Percentiles rank a stretch among this genome's conserved stretches.
phyloP scores from a whole-genome alignment of 2,329 filamentous ascomycete genomes.

The Nothophaeocryptopus gaeumannii region DNA sequence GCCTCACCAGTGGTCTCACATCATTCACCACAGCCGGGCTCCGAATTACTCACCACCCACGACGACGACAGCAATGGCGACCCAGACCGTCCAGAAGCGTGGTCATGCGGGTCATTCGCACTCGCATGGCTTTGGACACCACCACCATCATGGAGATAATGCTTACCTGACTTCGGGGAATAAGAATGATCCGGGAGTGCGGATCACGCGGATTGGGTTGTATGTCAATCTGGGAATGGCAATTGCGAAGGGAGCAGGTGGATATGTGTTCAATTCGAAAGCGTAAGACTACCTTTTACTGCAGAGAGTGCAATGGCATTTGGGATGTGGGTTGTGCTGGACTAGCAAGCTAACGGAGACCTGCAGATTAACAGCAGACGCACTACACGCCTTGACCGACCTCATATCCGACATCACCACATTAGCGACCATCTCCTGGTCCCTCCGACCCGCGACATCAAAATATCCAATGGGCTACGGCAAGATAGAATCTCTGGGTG shows the following conservation, averaged over 20 bases:
- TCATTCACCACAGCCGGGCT: constrained; percentile 29
- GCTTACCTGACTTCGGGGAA: constrained; percentile 76
- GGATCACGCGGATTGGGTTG: constrained; percentile 85
- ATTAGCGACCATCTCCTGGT: constrained; percentile 90
- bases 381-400: constrained; percentile 92
- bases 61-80: constrained; percentile 21
- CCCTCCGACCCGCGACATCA: constrained; percentile 76
- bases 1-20: constrained; percentile 35
- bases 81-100: constrained; percentile 27
- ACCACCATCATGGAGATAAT: constrained; percentile 80
- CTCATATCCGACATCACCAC: constrained; percentile 93
- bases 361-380: constrained; percentile 61
- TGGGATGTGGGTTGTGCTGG: not conserved
- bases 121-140: constrained; percentile 47
- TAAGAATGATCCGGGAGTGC: constrained; percentile 87
- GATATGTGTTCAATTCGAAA: constrained; percentile 92
- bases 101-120: constrained; percentile 33
- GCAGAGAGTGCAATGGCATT: not conserved
- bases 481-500: constrained; percentile 95
- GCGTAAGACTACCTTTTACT: constrained; percentile 32
- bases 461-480: constrained; percentile 89
- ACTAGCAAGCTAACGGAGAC: not conserved
- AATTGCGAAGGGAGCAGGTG: constrained; percentile 84
- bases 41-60: constrained; percentile 5
- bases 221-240: constrained; percentile 93